These are phyloP conservation scores for Rhododendron ovatum DNA, from an alignment of 148 eudicot genomes.

Conservation along the genomic window DNA sequence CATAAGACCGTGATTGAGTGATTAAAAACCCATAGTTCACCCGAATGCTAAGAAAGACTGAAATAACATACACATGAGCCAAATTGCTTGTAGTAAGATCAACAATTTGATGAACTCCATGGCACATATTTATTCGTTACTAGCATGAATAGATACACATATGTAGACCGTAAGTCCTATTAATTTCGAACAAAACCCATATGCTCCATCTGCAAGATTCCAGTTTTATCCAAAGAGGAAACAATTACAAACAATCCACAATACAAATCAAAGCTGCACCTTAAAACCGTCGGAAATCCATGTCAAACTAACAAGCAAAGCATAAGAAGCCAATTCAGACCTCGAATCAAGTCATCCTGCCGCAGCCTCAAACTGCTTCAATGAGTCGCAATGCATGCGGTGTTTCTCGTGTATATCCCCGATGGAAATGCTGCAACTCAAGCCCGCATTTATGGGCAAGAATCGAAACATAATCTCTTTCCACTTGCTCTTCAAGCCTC, in stretches of 20 bases:
- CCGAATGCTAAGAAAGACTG: background rate
- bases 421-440: constrained; percentile 44
- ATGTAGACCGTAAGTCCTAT: background rate
- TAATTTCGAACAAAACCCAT: background rate
- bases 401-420: constrained; percentile 40
- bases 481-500: constrained; percentile 33
- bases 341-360: constrained; percentile 23
- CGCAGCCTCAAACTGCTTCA: constrained; percentile 28
- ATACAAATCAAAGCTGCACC: background rate
- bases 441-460: constrained; percentile 40
- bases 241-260: background rate
- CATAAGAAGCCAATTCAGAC: constrained; percentile 5
- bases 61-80: background rate
- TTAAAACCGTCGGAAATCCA: background rate
- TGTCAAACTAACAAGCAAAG: background rate
- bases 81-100: background rate
- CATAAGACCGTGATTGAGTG: background rate
- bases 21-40: background rate
- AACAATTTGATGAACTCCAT: no score
- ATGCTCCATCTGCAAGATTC: background rate
- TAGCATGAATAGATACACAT: background rate
- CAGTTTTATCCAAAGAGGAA: background rate
- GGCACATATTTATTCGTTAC: no score
- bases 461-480: constrained; percentile 31
- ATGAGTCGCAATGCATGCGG: constrained; percentile 37